phyloP scores from a whole-genome alignment of 164 flowering plant species.

The Macadamia tetraphylla region DNA sequence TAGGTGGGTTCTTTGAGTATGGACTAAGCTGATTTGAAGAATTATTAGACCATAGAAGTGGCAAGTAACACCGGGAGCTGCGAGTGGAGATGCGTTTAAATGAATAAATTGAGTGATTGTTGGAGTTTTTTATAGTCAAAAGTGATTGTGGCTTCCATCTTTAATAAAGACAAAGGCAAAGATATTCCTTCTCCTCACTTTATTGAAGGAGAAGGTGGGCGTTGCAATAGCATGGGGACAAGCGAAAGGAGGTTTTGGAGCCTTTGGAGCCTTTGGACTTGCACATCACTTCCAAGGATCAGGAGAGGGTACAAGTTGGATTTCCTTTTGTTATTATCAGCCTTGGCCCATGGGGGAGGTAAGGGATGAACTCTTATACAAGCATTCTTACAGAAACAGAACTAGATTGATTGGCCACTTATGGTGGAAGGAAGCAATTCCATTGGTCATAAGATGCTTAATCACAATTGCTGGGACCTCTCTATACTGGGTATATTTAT shows the following conservation, averaged over 20 bases:
- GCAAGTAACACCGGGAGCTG: slow-evolving; percentile 14
- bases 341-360: background rate
- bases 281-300: background rate
- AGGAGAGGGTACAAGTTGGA: background rate
- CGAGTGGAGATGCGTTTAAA: slow-evolving; percentile 7
- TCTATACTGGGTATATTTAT: no score
- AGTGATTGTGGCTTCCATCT: slow-evolving; percentile 13
- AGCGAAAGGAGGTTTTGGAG: slow-evolving; percentile 35
- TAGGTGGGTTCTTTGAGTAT: slow-evolving; percentile 31
- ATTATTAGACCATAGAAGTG: slow-evolving; percentile 12
- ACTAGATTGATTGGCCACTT: no score
- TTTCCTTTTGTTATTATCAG: background rate
- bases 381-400: background rate
- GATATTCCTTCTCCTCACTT: slow-evolving; percentile 24
- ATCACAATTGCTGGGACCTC: no score
- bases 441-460: no score
- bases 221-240: slow-evolving; percentile 30
- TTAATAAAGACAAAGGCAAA: slow-evolving; percentile 30
- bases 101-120: background rate
- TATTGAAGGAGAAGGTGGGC: slow-evolving; percentile 14
- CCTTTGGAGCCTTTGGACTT: background rate
- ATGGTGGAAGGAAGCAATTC: no score
- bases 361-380: background rate
- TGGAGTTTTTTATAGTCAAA: background rate
- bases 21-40: slow-evolving; percentile 18